Evolutionary conservation across 2,329 filamentous ascomycete species (phyloP), one percentile per base, ranked within the genome.

Genomic region (Fusarium nurragi): DNA sequence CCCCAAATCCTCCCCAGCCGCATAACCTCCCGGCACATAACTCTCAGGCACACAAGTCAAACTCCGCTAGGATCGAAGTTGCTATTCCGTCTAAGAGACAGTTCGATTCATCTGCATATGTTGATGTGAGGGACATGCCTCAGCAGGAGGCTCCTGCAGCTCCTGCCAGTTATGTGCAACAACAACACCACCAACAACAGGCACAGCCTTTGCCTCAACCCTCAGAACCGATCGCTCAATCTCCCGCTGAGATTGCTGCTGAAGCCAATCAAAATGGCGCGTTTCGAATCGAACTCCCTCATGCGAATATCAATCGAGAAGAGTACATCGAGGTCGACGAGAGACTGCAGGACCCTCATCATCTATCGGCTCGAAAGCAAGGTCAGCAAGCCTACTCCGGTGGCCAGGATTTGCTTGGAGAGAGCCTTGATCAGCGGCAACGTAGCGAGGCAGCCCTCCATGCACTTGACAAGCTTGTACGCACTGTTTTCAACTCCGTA

Each of bases 381-480:
- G 88, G 86, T 59, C 77, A 78, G 34, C 79, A 82, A 22, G 78
- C 80, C 21, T 75, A 78, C 19, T 80, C 84, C 46, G 83, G 81
- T 9, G 82, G 85, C 13, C 84, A 86, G 53, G 86, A 85, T 46
- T 76, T 86, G 4, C 79, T 90, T 19, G 82, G 86, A 16, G 78
- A 89, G 40, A 87, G 86, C 38, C 80, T 93, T 4, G 93, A 96
- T 71, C 92, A 97, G 75, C 89, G 90, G 47, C 89, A 96, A 69
- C 89, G 93, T 71, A 91, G 90, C 6, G 89, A 97, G 69, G 84
- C 87, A 12, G 90, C 92, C 39, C 83, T 94, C 41, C 80, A 89
- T 50, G 88, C 89, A 52, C 79, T 99, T 13, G 86, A 90, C 54
- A 84, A 85, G 34, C 84, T 93, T 44, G 80, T 96, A 5, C 82